A percentile compares a stretch with the other conserved stretches of the same genome.
phyloP scores from a whole-genome alignment of 1,284 basidiomycete genomes.

The Ustilago nuda region DNA sequence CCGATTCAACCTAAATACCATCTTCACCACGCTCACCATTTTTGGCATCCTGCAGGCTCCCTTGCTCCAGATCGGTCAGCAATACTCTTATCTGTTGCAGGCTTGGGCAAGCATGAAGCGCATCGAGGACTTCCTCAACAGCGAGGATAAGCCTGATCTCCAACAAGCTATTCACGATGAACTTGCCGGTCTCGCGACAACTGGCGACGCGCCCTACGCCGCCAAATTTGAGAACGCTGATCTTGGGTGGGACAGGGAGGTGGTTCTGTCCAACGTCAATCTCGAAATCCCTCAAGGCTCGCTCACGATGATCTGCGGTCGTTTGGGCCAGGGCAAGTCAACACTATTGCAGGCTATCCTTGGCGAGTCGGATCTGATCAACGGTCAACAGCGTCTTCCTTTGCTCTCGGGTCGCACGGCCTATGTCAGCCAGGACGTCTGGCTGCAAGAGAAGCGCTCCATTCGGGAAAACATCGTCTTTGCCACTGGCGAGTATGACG shows the following conservation, averaged over 20 bases:
- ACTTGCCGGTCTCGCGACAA: not conserved
- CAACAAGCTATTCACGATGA: slow-evolving; percentile 19
- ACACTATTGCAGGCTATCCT: slow-evolving; percentile 60
- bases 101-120: slow-evolving; percentile 56
- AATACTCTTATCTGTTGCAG: slow-evolving; percentile 51
- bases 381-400: slow-evolving; percentile 41
- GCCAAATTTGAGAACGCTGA: slow-evolving; percentile 40
- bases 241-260: slow-evolving; percentile 38
- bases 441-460: slow-evolving; percentile 56
- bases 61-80: slow-evolving; percentile 54
- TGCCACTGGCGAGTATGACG: slow-evolving; percentile 48
- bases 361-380: slow-evolving; percentile 56
- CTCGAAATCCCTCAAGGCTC: slow-evolving; percentile 40
- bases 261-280: slow-evolving; percentile 37
- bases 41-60: slow-evolving; percentile 53
- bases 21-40: slow-evolving; percentile 61
- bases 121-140: slow-evolving; percentile 54
- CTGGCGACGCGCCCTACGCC: slow-evolving; percentile 17
- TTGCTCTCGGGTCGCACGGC: slow-evolving; percentile 42
- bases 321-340: slow-evolving; percentile 63
- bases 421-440: slow-evolving; percentile 62
- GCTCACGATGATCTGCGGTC: slow-evolving; percentile 62
- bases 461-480: slow-evolving; percentile 65
- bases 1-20: slow-evolving; percentile 51
- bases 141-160: slow-evolving; percentile 29